Evolutionary conservation across 345 rosid genomes (phyloP).

Genomic region (Theobroma cacao): DNA sequence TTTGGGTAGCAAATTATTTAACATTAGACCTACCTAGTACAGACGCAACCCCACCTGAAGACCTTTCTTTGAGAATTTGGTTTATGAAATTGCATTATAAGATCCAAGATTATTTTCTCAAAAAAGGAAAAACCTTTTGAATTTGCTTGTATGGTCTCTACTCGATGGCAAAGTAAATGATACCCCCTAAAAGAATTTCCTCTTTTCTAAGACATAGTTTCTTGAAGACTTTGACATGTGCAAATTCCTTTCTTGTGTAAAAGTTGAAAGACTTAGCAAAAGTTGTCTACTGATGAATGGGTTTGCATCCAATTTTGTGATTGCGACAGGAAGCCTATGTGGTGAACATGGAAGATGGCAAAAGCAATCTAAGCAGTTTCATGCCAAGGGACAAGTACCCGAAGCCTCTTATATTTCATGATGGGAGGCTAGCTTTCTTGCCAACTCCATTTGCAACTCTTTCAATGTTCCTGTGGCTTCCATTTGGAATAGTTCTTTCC

Average conservation of each 20-base stretch:
- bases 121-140: background rate
- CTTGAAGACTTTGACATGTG: background rate
- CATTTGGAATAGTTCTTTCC: slow-evolving; percentile 57
- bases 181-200: background rate
- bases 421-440: slow-evolving; percentile 93
- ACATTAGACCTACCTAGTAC: background rate
- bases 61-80: background rate
- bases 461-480: slow-evolving; percentile 76
- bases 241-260: background rate
- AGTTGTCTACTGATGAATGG: background rate
- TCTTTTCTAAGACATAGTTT: background rate
- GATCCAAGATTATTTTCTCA: background rate
- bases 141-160: background rate
- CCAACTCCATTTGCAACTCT: slow-evolving; percentile 81
- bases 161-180: background rate
- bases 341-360: slow-evolving; percentile 52
- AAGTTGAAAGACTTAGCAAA: background rate
- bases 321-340: slow-evolving; percentile 67
- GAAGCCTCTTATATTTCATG: slow-evolving; percentile 85
- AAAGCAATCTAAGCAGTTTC: slow-evolving; percentile 22
- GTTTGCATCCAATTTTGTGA: background rate
- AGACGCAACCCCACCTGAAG: background rate
- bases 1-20: background rate
- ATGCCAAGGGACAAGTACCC: slow-evolving; percentile 79
- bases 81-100: background rate